Percentiles rank a stretch among this genome's conserved stretches.
These are phyloP conservation scores for Cyclotella kingstonii DNA, from an alignment of 108 stramenopile species.

Conservation along the genomic window DNA sequence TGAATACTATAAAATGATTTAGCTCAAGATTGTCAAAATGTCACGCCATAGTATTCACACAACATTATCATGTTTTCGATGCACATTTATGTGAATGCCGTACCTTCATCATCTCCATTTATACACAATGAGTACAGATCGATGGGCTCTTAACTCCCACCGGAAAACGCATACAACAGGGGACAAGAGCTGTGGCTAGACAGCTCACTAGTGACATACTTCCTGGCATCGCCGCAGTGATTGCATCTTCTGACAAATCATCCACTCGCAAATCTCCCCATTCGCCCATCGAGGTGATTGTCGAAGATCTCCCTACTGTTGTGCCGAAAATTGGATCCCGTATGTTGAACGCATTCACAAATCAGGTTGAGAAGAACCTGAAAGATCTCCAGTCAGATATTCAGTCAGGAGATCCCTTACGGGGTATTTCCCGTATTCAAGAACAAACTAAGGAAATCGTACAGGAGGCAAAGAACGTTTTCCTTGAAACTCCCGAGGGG, in stretches of 20 bases:
- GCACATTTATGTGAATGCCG: not conserved
- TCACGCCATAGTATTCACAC: not conserved
- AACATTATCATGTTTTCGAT: not conserved
- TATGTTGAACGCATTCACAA: constrained; percentile 62
- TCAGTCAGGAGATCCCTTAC: constrained; percentile 55
- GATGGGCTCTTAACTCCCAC: constrained; percentile 78
- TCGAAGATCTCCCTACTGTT: constrained; percentile 37
- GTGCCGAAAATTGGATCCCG: constrained; percentile 66
- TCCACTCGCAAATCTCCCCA: constrained; percentile 23
- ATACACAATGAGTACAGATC: constrained; percentile 41
- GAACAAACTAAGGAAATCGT: constrained; percentile 67
- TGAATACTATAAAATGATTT: no score
- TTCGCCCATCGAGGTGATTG: constrained; percentile 37
- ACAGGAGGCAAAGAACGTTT: constrained; percentile 71
- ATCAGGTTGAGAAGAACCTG: constrained; percentile 63
- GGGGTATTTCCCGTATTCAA: constrained; percentile 60
- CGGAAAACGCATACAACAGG: constrained; percentile 68
- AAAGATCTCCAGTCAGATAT: constrained; percentile 72
- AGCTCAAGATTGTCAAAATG: no score
- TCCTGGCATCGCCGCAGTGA: constrained; percentile 53
- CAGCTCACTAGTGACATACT: constrained; percentile 82
- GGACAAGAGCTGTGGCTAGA: constrained; percentile 76
- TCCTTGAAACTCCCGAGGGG: constrained; percentile 81
- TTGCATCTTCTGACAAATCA: constrained; percentile 6
- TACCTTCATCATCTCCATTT: not conserved